Base-by-base conservation (phyloP, 2,329 filamentous ascomycete genomes). In the Cladophialophora immunda region DNA sequence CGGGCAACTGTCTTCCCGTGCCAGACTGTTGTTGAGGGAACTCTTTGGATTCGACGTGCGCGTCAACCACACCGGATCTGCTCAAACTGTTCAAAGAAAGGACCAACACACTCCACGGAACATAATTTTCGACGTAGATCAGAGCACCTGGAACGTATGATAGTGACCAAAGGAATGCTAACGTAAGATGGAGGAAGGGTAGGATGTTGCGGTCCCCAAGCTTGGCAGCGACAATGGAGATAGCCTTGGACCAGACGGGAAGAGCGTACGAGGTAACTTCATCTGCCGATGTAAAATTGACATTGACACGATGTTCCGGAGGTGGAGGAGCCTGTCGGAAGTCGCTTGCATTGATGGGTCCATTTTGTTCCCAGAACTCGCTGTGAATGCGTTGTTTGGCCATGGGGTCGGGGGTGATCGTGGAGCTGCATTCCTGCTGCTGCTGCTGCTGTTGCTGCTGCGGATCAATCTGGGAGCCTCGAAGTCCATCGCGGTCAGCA, bases 1-100 rank as follows among this genome's bases (percentile, higher is more conserved):
- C 87, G 0, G 85, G 83, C 1, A 89, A 72, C 58, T 87, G 85
- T 9, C 79, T 73, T 5, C 76, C 76, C 19, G 79, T 77, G 2
- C 71, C 77, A 61, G 79, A 76, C n/a, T 80, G 77, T 36, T 76
- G 71, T 38, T 71, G 65, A 22, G 84, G 82, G 68, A 87, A 85
- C 0, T 74, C 65, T 45, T 75, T 64, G 66, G 73, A 67, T 67
- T 80, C 79, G 68, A 80, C 80, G 69, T 71, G 76, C 41, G 66
- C 69, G 69, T 75, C 76, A 66, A 74, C 73, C 1, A 75, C 73
- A 17, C 79, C 78, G 30, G 75, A 78, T 19, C 77, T 80, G 30
- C 81, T 75, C 25, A 89, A 77, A 11, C 80, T 81, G 76, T 87
- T 89, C 4, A 89, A 77, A 69, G 85, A 88, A 3, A 71, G 70